Evolutionary conservation across 2,329 filamentous ascomycete species (phyloP).

Genomic region (Aspergillus sp.): DNA sequence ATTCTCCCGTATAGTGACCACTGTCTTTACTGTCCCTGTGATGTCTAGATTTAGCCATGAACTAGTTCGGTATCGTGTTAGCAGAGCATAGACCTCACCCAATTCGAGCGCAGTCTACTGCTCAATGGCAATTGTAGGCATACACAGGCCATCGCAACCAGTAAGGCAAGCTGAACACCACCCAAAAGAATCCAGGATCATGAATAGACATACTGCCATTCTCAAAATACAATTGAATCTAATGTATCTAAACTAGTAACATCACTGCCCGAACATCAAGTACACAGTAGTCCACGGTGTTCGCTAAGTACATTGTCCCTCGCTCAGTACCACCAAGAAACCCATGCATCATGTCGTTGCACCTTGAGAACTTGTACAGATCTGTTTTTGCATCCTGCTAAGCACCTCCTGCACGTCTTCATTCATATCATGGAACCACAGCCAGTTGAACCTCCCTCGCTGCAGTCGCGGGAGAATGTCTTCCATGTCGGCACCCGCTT

Average conservation of each 20-base stretch:
- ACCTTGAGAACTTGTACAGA: background rate
- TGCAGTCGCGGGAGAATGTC: constrained; percentile 6
- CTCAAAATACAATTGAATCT: background rate
- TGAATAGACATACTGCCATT: too few species aligned
- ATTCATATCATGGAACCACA: constrained; percentile 9
- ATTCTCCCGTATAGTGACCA: background rate
- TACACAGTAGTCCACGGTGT: background rate
- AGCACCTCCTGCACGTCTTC: constrained; percentile 4
- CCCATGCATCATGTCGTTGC: background rate
- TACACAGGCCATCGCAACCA: too few species aligned
- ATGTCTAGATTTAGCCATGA: too few species aligned
- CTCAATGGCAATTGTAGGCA: too few species aligned
- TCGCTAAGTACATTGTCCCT: background rate
- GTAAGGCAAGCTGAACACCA: too few species aligned
- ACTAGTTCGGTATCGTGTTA: too few species aligned
- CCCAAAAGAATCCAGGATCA: too few species aligned
- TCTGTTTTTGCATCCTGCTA: background rate
- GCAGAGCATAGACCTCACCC: too few species aligned
- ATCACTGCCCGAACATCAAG: background rate
- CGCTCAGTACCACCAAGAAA: background rate
- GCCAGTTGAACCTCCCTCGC: constrained; percentile 6
- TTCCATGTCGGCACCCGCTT: constrained; percentile 7
- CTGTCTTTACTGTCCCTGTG: too few species aligned
- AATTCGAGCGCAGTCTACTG: too few species aligned
- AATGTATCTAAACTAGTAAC: background rate